Conservation (phyloP, 2,329 filamentous ascomycete species). For the Graphiopsis chlorocephala region DNA sequence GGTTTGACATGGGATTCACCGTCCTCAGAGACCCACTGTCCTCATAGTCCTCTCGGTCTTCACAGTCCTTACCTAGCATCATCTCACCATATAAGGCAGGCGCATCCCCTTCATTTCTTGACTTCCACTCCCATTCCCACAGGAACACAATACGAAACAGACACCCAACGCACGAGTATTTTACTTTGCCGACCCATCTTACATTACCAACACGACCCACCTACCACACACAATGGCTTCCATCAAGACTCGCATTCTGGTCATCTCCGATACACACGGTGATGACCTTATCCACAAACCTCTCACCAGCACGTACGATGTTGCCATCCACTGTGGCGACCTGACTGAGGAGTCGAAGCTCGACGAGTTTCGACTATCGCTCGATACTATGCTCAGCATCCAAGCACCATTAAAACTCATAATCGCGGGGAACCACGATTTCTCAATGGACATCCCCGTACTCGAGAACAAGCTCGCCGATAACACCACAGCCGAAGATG, state of each 20-base stretch:
- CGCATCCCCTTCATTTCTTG: neutral
- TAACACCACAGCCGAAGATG: conserved; percentile 29
- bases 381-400: conserved; percentile 29
- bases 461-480: conserved; percentile 39
- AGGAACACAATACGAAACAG: neutral
- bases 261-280: conserved; percentile 30
- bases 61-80: neutral
- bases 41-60: neutral
- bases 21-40: too few relatives aligned
- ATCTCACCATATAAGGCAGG: neutral
- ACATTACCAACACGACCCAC: neutral
- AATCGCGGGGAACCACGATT: conserved; percentile 40
- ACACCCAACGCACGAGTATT: neutral
- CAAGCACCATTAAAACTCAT: conserved; percentile 38
- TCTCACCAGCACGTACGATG: conserved; percentile 26
- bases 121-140: neutral
- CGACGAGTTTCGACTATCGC: conserved; percentile 30
- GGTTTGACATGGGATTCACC: too few relatives aligned
- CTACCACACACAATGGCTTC: neutral
- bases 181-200: neutral
- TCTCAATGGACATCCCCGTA: conserved; percentile 27
- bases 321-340: conserved; percentile 43
- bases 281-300: conserved; percentile 17
- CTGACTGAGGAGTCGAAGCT: conserved; percentile 35
- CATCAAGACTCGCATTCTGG: conserved; percentile 20